Conservation (phyloP, 331 rosid genomes). For the Cydonia oblonga region DNA sequence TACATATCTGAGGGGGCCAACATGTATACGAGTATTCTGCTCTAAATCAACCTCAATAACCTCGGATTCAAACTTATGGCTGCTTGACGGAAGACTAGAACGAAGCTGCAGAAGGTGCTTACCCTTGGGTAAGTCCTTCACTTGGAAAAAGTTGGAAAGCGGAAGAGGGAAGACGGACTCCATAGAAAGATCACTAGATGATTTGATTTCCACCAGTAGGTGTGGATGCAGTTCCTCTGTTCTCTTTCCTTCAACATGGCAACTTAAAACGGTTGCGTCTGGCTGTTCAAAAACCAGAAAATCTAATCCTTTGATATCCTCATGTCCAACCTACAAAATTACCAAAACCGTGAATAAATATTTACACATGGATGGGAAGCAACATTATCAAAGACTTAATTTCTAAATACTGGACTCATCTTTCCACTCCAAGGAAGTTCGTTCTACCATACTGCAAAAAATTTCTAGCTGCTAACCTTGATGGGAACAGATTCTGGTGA, state of each 20-base stretch:
- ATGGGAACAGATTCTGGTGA: constrained; percentile 62
- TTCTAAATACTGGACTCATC: not conserved
- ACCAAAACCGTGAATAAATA: constrained; percentile 6
- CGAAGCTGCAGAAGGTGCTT: constrained; percentile 75
- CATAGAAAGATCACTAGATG: constrained; percentile 49
- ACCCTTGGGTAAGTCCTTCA: constrained; percentile 74
- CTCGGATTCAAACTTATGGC: constrained; percentile 74
- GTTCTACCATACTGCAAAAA: not conserved
- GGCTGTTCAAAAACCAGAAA: constrained; percentile 95
- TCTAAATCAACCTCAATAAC: constrained; percentile 76
- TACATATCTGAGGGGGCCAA: constrained; percentile 74
- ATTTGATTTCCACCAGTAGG: constrained; percentile 78
- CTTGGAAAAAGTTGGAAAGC: constrained; percentile 91
- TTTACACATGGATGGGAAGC: not conserved
- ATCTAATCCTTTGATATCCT: constrained; percentile 73
- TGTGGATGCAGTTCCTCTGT: constrained; percentile 52
- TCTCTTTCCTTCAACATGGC: constrained; percentile 83
- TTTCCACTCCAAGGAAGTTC: not conserved
- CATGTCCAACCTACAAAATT: constrained; percentile 59
- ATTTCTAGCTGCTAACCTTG: constrained; percentile 38
- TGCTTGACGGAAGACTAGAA: constrained; percentile 49
- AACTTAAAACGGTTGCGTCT: constrained; percentile 74
- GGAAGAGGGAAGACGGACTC: constrained; percentile 73
- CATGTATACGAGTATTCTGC: constrained; percentile 57
- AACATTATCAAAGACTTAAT: constrained; percentile 2